These are phyloP conservation scores for Ustilago sp. DNA, from an alignment of 1,284 basidiomycete species.

Conservation along the genomic window DNA sequence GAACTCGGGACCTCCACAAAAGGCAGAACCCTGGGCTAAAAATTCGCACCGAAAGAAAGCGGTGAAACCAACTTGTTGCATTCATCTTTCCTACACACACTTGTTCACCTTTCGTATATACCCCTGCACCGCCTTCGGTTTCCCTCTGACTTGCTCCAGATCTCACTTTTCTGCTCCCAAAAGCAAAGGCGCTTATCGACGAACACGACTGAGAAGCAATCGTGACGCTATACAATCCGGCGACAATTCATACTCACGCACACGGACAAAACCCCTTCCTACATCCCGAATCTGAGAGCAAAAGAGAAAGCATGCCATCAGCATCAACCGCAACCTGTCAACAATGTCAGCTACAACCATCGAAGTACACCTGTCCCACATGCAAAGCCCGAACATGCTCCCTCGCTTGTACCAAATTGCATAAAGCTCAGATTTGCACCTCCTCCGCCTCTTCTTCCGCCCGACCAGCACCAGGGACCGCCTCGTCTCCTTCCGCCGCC, in stretches of 20 bases:
- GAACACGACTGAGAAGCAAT: too few species aligned
- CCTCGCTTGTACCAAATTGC: slow-evolving; percentile 26
- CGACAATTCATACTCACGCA: too few species aligned
- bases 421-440: slow-evolving; percentile 17
- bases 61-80: background rate
- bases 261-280: too few species aligned
- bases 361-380: slow-evolving; percentile 48
- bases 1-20: slow-evolving; percentile 1
- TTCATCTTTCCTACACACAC: background rate
- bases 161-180: too few species aligned
- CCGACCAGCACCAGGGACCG: background rate
- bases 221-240: too few species aligned
- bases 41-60: too few species aligned
- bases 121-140: too few species aligned
- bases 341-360: slow-evolving; percentile 7
- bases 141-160: too few species aligned
- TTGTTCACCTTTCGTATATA: background rate
- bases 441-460: slow-evolving; percentile 1
- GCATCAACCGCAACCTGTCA: slow-evolving; percentile 18
- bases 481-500: background rate
- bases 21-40: background rate
- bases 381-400: slow-evolving; percentile 38
- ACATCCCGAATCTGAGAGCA: too few species aligned
- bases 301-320: slow-evolving; percentile 26
- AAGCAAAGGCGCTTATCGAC: too few species aligned